Percentiles rank a stretch among this genome's conserved stretches.
These are phyloP conservation scores for Penicillium aurantiogriseum DNA, from an alignment of 2,329 filamentous ascomycete species.

Conservation along the genomic window DNA sequence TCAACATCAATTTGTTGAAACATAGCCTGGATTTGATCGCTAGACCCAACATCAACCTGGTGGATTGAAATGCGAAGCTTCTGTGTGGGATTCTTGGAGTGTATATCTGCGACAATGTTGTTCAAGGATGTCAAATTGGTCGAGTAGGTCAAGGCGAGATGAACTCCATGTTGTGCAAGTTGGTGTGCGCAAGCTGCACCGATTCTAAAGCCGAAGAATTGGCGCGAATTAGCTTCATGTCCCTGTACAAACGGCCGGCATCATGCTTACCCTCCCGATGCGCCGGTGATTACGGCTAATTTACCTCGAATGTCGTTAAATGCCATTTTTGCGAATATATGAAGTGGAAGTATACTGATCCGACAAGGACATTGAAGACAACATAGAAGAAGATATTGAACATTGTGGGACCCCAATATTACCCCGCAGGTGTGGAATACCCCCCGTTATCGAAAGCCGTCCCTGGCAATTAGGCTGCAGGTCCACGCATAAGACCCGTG, in stretches of 20 bases:
- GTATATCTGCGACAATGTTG: constrained; percentile 46
- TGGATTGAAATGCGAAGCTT: constrained; percentile 52
- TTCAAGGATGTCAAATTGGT: constrained; percentile 51
- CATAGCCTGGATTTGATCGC: constrained; percentile 54
- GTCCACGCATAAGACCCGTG: background rate
- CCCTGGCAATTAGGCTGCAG: background rate
- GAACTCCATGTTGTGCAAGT: constrained; percentile 51
- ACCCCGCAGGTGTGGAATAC: background rate
- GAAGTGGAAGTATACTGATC: background rate
- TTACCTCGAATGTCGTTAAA: constrained; percentile 52
- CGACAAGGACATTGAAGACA: background rate
- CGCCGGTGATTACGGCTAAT: constrained; percentile 60
- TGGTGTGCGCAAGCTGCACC: constrained; percentile 58
- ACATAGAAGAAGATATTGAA: background rate
- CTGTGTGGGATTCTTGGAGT: constrained; percentile 28
- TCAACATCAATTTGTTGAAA: constrained; percentile 55
- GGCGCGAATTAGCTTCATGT: background rate
- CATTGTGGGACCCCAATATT: background rate
- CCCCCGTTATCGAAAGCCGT: background rate
- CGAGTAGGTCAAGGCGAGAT: constrained; percentile 61
- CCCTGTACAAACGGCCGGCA: background rate
- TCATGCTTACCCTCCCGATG: constrained; percentile 56
- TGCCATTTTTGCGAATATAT: constrained; percentile 12
- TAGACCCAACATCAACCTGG: constrained; percentile 58
- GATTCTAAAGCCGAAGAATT: constrained; percentile 47